phyloP scores from a whole-genome alignment of 2,329 filamentous ascomycete species.

The Penicillium sp. region DNA sequence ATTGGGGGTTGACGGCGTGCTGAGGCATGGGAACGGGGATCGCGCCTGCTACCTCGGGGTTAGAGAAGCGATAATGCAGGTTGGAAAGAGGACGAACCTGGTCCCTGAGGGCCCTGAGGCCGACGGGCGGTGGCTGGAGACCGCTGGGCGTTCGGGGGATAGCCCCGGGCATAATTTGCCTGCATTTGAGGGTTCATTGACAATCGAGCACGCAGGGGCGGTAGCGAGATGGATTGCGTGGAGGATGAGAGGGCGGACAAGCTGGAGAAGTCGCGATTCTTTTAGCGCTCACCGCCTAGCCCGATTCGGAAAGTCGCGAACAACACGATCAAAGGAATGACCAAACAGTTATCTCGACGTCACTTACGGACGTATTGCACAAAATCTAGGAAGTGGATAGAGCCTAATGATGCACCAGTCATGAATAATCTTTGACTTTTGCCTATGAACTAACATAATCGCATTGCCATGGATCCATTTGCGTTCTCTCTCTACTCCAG shows the following conservation, averaged over 20 bases:
- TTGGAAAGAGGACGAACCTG: constrained; percentile 40
- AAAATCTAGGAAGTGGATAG: background rate
- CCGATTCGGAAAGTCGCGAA: constrained; percentile 36
- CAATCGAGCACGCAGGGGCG: constrained; percentile 21
- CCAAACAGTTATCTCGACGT: background rate
- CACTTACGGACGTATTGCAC: background rate
- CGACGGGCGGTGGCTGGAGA: constrained; percentile 50
- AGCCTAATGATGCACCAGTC: constrained; percentile 10
- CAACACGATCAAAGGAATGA: constrained; percentile 1
- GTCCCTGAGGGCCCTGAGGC: constrained; percentile 39
- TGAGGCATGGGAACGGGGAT: constrained; percentile 44
- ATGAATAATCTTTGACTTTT: constrained; percentile 25
- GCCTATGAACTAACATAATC: constrained; percentile 28
- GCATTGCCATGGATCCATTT: constrained; percentile 33
- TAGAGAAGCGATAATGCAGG: constrained; percentile 20
- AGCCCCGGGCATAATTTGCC: constrained; percentile 48
- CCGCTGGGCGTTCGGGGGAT: constrained; percentile 44
- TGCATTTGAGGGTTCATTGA: constrained; percentile 48
- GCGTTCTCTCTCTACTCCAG: constrained; percentile 66
- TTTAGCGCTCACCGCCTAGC: constrained; percentile 41
- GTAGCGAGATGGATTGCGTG: constrained; percentile 24
- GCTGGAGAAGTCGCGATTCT: constrained; percentile 38
- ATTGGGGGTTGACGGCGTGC: constrained; percentile 45
- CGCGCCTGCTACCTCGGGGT: constrained; percentile 28
- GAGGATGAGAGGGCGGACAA: constrained; percentile 24